phyloP scores from a whole-genome alignment of 148 eudicot genomes.

The Cornus suecica region DNA sequence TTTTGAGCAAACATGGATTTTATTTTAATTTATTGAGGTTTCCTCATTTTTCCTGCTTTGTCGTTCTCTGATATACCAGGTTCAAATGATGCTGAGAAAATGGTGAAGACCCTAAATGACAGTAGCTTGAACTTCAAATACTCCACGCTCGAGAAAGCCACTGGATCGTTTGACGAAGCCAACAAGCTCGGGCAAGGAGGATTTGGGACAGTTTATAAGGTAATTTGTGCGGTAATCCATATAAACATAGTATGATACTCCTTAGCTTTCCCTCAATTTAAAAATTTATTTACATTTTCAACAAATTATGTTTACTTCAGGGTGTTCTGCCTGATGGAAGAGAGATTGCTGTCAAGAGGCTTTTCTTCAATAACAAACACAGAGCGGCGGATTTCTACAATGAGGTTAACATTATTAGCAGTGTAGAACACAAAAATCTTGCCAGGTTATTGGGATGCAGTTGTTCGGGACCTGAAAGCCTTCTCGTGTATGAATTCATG shows the following conservation, averaged over 20 bases:
- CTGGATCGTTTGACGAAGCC: conserved; percentile 44
- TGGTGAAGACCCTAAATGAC: conserved; percentile 47
- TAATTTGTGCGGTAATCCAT: not conserved
- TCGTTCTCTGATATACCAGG: conserved; percentile 18
- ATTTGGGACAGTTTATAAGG: conserved; percentile 71
- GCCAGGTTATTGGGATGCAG: conserved; percentile 61
- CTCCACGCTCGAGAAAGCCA: conserved; percentile 63
- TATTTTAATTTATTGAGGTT: not conserved
- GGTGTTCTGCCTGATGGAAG: conserved; percentile 62
- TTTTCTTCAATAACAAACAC: conserved; percentile 56
- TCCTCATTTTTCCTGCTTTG: not conserved
- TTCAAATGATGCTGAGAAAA: conserved; percentile 51
- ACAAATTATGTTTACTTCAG: conserved; percentile 16
- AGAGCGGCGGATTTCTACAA: conserved; percentile 70
- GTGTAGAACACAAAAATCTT: conserved; percentile 59
- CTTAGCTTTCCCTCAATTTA: not conserved
- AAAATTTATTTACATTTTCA: not conserved
- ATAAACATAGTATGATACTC: not conserved
- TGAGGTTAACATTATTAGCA: conserved; percentile 61
- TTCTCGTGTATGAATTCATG: conserved; percentile 58
- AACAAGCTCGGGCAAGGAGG: conserved; percentile 79
- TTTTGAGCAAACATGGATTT: not conserved
- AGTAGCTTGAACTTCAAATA: conserved; percentile 68
- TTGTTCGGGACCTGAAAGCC: conserved; percentile 69
- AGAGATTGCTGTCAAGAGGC: conserved; percentile 69